Evolutionary conservation across 1,139 yeast genomes (phyloP).

Genomic region (Saccharomyces pastorianus): DNA sequence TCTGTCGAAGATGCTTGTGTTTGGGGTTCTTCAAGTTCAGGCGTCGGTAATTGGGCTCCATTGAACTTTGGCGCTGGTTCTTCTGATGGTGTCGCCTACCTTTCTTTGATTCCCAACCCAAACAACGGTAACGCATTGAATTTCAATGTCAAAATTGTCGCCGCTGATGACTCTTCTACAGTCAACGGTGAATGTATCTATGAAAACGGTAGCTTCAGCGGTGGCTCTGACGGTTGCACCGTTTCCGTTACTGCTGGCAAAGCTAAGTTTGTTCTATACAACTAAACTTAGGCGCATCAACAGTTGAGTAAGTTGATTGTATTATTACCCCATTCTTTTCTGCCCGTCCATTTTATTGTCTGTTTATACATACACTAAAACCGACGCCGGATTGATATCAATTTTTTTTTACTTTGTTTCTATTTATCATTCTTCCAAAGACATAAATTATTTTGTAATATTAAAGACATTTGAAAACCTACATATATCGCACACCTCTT

Average conservation of each 20-base stretch:
- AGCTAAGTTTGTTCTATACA: conserved; percentile 62
- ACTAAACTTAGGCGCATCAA: conserved; percentile 4
- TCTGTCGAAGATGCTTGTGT: conserved; percentile 79
- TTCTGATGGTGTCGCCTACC: conserved; percentile 68
- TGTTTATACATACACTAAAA: not conserved
- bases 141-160: conserved; percentile 80
- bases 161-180: conserved; percentile 49
- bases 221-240: conserved; percentile 76
- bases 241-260: conserved; percentile 74
- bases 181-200: conserved; percentile 73
- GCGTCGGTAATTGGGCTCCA: conserved; percentile 97
- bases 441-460: not conserved
- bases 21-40: conserved; percentile 77
- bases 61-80: conserved; percentile 87
- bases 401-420: not conserved
- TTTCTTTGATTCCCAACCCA: conserved; percentile 91
- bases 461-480: not conserved
- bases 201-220: conserved; percentile 67
- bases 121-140: conserved; percentile 69
- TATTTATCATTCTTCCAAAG: not conserved
- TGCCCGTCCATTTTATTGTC: not conserved
- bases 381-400: not conserved
- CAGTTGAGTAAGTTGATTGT: not conserved
- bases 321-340: not conserved
- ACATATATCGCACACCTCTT: not conserved